phyloP scores from a whole-genome alignment of 768 basidiomycete genomes.

The Leccinum olivaceopallidum region DNA sequence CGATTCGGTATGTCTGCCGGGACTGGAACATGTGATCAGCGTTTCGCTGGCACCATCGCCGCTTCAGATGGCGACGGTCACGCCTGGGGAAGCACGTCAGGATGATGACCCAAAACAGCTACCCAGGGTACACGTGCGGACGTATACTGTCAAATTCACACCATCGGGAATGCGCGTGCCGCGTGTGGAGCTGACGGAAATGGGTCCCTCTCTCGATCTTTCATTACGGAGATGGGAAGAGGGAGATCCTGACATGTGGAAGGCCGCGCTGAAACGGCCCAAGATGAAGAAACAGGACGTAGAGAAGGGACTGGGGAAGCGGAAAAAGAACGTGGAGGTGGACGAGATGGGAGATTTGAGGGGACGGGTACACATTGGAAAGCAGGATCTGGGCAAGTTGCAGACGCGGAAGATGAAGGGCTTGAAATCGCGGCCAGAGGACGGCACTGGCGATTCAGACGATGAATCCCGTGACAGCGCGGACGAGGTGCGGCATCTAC shows the following conservation, averaged over 20 bases:
- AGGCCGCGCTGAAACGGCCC: constrained; percentile 77
- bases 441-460: not conserved
- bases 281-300: constrained; percentile 89
- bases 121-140: constrained; percentile 86
- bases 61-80: not conserved
- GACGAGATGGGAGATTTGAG: constrained; percentile 98
- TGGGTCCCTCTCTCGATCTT: constrained; percentile 92
- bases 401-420: constrained; percentile 98
- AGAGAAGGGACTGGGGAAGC: constrained; percentile 87
- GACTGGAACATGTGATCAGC: constrained; percentile 87
- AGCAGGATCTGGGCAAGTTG: constrained; percentile 83
- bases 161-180: constrained; percentile 81
- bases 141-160: constrained; percentile 75
- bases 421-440: constrained; percentile 47
- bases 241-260: constrained; percentile 78
- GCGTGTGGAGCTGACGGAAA: constrained; percentile 76
- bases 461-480: constrained; percentile 10
- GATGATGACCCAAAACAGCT: constrained; percentile 50
- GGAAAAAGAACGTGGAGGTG: constrained; percentile 92
- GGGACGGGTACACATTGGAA: constrained; percentile 85
- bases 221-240: constrained; percentile 69
- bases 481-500: constrained; percentile 21
- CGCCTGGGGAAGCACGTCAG: constrained; percentile 22
- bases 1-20: constrained; percentile 79
- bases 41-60: constrained; percentile 72